These are phyloP conservation scores for Chaetomiaceae sp. DNA, from an alignment of 2,329 filamentous ascomycete species.

Conservation along the genomic window DNA sequence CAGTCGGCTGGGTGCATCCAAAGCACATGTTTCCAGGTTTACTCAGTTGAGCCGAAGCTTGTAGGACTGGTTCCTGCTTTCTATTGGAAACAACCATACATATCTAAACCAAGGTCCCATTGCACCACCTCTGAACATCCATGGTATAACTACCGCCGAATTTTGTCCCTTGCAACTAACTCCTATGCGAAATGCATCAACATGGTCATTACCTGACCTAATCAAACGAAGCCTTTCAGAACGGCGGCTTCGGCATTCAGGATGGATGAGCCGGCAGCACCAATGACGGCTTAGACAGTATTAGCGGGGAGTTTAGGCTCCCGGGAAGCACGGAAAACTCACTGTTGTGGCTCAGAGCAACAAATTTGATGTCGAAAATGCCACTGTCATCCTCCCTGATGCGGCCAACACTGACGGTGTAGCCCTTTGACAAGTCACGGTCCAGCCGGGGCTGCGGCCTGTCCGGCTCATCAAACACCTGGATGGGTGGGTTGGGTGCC, in stretches of 20 bases:
- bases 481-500: constrained; percentile 75
- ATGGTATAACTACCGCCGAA: constrained; percentile 5
- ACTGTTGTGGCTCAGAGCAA: constrained; percentile 80
- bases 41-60: neutral
- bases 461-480: constrained; percentile 85
- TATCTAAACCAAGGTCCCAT: constrained; percentile 2
- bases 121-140: neutral
- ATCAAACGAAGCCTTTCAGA: constrained; percentile 75
- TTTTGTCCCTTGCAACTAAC: constrained; percentile 13
- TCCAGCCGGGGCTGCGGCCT: constrained; percentile 89
- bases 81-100: constrained; percentile 5
- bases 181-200: constrained; percentile 9
- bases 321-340: constrained; percentile 30
- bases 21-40: constrained; percentile 2
- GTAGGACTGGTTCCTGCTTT: neutral
- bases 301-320: constrained; percentile 10
- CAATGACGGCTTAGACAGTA: constrained; percentile 70
- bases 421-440: constrained; percentile 77
- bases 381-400: constrained; percentile 81
- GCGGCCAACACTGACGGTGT: constrained; percentile 85
- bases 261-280: constrained; percentile 92
- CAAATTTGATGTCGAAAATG: constrained; percentile 93
- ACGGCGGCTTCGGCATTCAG: constrained; percentile 90
- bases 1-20: neutral
- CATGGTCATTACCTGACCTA: neutral